Percentiles rank a stretch among this genome's conserved stretches.
phyloP scores from a whole-genome alignment of 257 asterid species.

The Nicotiana attenuata region DNA sequence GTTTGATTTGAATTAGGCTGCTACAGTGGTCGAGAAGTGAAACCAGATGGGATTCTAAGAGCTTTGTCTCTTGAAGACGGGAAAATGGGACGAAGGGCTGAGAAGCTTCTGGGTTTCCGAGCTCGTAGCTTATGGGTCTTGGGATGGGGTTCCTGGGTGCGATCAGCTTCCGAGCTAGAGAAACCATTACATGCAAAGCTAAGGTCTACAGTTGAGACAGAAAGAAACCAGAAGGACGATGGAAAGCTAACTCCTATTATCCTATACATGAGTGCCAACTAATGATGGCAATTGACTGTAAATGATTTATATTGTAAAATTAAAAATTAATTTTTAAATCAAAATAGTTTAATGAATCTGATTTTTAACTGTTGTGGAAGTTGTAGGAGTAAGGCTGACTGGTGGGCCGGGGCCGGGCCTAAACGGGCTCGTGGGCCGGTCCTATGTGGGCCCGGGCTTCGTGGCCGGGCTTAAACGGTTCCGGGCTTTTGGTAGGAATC shows the following conservation, averaged over 20 bases:
- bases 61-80: conserved; percentile 47
- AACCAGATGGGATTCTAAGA: conserved; percentile 42
- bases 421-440: no score
- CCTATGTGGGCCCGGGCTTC: no score
- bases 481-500: no score
- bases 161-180: conserved; percentile 34
- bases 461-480: no score
- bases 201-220: neutral
- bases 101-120: conserved; percentile 18
- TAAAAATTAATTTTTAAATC: neutral
- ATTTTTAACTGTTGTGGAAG: neutral
- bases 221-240: neutral
- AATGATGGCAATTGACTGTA: neutral
- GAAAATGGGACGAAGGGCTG: conserved; percentile 59
- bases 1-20: conserved; percentile 52
- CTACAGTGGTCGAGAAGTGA: conserved; percentile 51
- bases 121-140: neutral
- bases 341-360: neutral
- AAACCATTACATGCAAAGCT: conserved; percentile 41
- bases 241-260: neutral
- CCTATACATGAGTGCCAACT: neutral
- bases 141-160: conserved; percentile 13
- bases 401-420: no score
- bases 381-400: neutral
- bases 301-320: neutral